These are phyloP conservation scores for Malassezia restricta DNA, from an alignment of 1,284 basidiomycete genomes.

Conservation along the genomic window DNA sequence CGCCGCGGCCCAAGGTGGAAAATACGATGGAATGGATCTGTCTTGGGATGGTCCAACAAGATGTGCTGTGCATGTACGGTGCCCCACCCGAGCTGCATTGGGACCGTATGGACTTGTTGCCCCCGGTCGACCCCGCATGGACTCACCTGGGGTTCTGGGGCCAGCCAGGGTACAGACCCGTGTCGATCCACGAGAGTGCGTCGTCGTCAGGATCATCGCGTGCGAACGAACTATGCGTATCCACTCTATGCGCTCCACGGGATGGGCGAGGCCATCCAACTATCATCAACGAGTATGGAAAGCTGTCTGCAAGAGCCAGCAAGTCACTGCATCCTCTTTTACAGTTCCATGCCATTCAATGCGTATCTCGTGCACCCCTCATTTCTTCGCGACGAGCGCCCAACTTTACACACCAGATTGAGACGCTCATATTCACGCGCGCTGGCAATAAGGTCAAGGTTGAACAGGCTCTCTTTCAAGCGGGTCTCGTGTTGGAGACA, in stretches of 20 bases:
- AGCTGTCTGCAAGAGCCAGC: constrained; percentile 10
- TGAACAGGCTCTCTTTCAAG: not conserved
- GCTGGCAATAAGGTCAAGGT: not conserved
- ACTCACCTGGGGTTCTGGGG: constrained; percentile 23
- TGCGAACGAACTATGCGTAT: constrained; percentile 2
- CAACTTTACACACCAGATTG: constrained; percentile 8
- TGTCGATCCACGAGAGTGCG: constrained; percentile 17
- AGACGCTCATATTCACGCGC: constrained; percentile 9
- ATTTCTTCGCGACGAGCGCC: not conserved
- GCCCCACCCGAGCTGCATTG: constrained; percentile 21
- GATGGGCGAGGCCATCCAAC: not conserved
- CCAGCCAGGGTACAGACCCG: constrained; percentile 30
- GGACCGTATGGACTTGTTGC: constrained; percentile 12
- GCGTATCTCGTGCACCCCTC: constrained; percentile 10
- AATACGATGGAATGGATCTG: constrained; percentile 23
- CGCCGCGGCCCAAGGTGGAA: not conserved
- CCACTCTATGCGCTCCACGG: constrained; percentile 1
- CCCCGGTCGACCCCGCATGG: constrained; percentile 15
- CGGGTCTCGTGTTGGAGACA: constrained; percentile 3
- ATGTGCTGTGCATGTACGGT: constrained; percentile 34
- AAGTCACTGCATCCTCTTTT: constrained; percentile 4
- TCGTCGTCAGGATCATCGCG: not conserved
- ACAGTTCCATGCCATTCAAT: not conserved
- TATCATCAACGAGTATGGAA: constrained; percentile 5
- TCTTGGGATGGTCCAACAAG: constrained; percentile 29